Conservation (phyloP, 306 rosid genomes). For the Astragalus membranaceus region DNA sequence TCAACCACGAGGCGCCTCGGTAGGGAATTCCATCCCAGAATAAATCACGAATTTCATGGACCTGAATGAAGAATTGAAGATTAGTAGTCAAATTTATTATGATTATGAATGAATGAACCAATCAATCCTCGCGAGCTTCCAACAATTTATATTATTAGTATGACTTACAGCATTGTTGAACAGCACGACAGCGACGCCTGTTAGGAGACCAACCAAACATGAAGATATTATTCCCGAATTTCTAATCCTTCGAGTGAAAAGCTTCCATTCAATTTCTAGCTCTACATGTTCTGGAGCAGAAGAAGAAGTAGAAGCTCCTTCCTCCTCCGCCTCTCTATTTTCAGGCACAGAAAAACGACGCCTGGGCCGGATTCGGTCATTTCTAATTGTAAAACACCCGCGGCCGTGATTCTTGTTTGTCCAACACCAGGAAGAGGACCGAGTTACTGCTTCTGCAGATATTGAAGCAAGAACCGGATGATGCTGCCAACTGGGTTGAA, state of each 20-base stretch:
- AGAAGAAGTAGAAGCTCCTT: neutral
- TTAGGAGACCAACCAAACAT: constrained; percentile 83
- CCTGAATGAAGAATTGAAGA: constrained; percentile 29
- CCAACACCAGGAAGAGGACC: neutral
- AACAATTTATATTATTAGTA: too few relatives aligned
- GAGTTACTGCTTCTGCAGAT: neutral
- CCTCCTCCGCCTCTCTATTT: neutral
- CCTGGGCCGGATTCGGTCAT: neutral
- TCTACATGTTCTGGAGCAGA: neutral
- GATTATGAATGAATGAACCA: too few relatives aligned
- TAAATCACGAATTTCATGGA: constrained; percentile 70
- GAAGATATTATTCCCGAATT: constrained; percentile 58
- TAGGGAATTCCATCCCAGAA: constrained; percentile 78
- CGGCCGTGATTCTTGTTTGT: neutral
- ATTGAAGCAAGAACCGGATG: constrained; percentile 19
- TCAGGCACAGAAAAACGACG: constrained; percentile 26
- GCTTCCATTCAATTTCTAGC: constrained; percentile 17
- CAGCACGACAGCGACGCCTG: constrained; percentile 71
- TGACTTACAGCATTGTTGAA: constrained; percentile 60
- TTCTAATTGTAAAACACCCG: neutral
- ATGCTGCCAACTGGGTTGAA: constrained; percentile 11
- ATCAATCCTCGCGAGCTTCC: too few relatives aligned
- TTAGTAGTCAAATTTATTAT: neutral
- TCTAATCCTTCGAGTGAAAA: constrained; percentile 24
- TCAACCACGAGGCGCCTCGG: constrained; percentile 81